Percentiles rank a stretch among this genome's conserved stretches.
Conservation (phyloP, 805 yeast genomes). For the Saccharomycopsis sp. region DNA sequence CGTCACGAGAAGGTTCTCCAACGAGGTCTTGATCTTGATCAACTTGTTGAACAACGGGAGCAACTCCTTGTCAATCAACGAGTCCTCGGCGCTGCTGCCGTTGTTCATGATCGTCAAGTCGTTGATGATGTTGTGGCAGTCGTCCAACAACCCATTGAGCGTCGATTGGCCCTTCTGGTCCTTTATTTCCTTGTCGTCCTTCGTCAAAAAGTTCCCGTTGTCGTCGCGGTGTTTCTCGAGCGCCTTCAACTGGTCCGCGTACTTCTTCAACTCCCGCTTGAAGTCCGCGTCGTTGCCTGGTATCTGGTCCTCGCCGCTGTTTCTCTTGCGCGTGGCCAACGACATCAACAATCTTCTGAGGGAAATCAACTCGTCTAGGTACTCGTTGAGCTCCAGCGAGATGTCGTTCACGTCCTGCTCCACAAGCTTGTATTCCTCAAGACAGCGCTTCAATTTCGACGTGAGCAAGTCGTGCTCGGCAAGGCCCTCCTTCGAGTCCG, state of each 20-base stretch:
- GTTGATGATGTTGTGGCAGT: slow-evolving; percentile 65
- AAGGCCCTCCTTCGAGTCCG: slow-evolving; percentile 21
- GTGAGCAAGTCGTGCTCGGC: slow-evolving; percentile 39
- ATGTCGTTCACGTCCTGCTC: slow-evolving; percentile 49
- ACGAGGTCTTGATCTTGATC: slow-evolving; percentile 56
- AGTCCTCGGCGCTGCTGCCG: slow-evolving; percentile 19
- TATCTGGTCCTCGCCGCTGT: slow-evolving; percentile 23
- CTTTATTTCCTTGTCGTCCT: slow-evolving; percentile 14
- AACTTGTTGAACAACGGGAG: slow-evolving; percentile 57
- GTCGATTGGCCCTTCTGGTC: slow-evolving; percentile 39
- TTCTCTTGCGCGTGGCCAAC: slow-evolving; percentile 34
- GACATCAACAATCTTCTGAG: slow-evolving; percentile 58
- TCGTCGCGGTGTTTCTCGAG: slow-evolving; percentile 47
- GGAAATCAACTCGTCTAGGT: slow-evolving; percentile 53
- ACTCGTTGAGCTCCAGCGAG: slow-evolving; percentile 41
- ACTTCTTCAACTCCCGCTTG: slow-evolving; percentile 24
- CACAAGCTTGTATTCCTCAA: slow-evolving; percentile 48
- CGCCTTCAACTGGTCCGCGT: slow-evolving; percentile 34
- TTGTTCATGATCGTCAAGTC: slow-evolving; percentile 51
- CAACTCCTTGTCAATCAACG: slow-evolving; percentile 43
- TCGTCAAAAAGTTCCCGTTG: slow-evolving; percentile 43
- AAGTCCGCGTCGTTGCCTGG: slow-evolving; percentile 21
- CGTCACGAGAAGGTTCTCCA: slow-evolving; percentile 81
- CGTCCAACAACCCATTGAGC: slow-evolving; percentile 72
- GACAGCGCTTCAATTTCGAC: slow-evolving; percentile 59